Evolutionary conservation across 306 rosid genomes (phyloP), one percentile per base, ranked within the genome.

Genomic region (Quercus alba): DNA sequence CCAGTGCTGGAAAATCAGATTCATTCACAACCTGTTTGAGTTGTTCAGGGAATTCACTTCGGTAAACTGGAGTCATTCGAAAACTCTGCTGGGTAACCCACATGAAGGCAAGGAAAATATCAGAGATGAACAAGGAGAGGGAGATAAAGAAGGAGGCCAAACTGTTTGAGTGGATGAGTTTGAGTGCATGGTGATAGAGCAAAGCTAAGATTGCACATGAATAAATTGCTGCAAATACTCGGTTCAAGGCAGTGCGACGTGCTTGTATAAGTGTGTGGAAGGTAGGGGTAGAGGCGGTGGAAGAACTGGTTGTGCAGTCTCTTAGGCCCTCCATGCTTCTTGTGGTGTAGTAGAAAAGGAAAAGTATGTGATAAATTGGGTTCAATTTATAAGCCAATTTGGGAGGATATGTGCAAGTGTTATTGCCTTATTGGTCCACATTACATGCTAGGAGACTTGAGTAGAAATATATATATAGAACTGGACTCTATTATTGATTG

Each of bases 51-150:
- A 73, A 83, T 70, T 88, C 86, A 0, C 28, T 41, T 7, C 87
- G 86, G 17, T 71, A 28, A 52, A 88, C 20, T 0, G 87, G 84
- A 4, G 56, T 71, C 83, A 83, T 78, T 1, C 86, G 87, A n/a
- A 10, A 78, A n/a, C 87, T n/a, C 72, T 88, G 89, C 0, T 72
- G 4, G 2, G 77, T 30, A 52, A n/a, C 4, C 84, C 85, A 83
- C 79, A 49, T 10, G 77, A 83, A 76, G 26, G 86, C 79, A 25
- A 83, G 46, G 30, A 88, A 4, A 23, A 80, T 7, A 75, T 88
- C 89, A 18, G 89, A 64, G 51, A 85, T n/a, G 58, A 88, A 81
- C 31, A 88, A 28, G 15, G 85, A 38, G 51, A 79, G 56, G 30
- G 86, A 68, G 76, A 83, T 14, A 66, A 85, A 31, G 54, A 75